phyloP scores from a whole-genome alignment of 2,329 filamentous ascomycete genomes.

The Coleophoma cylindrospora region DNA sequence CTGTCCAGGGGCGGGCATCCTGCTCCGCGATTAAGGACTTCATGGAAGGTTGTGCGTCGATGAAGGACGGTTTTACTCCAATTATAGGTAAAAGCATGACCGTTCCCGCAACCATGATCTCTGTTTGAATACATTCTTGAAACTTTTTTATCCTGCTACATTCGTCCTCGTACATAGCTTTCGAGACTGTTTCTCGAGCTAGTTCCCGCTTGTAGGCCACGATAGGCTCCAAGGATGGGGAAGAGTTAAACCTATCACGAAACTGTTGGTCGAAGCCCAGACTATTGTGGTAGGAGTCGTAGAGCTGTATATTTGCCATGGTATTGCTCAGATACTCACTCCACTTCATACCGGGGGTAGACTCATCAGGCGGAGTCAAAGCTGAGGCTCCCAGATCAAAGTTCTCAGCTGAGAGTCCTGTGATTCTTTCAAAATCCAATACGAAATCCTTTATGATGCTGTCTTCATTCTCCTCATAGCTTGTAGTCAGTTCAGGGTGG shows the following conservation, averaged over 20 bases:
- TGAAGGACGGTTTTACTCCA: neutral
- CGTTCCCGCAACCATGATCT: conserved; percentile 8
- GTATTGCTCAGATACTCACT: conserved; percentile 6
- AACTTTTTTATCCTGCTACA: neutral
- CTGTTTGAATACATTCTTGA: neutral
- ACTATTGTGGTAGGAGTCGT: conserved; percentile 11
- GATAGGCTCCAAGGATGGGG: conserved; percentile 7
- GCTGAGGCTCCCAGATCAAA: neutral
- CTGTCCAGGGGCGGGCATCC: neutral
- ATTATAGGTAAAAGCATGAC: conserved; percentile 11
- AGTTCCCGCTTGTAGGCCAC: conserved; percentile 8
- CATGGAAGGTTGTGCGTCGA: too few species aligned
- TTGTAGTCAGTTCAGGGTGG: neutral
- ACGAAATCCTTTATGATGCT: neutral
- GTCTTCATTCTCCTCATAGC: neutral
- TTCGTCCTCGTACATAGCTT: neutral
- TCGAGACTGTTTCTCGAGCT: neutral
- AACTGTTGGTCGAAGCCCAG: conserved; percentile 5
- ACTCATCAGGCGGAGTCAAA: too few species aligned
- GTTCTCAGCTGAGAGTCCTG: neutral
- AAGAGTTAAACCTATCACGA: conserved; percentile 1
- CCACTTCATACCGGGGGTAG: neutral
- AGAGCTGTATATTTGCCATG: conserved; percentile 10
- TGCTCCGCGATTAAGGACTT: too few species aligned
- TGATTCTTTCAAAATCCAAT: neutral